phyloP scores from a whole-genome alignment of 768 basidiomycete species.

The Sarcodon aspratus region DNA sequence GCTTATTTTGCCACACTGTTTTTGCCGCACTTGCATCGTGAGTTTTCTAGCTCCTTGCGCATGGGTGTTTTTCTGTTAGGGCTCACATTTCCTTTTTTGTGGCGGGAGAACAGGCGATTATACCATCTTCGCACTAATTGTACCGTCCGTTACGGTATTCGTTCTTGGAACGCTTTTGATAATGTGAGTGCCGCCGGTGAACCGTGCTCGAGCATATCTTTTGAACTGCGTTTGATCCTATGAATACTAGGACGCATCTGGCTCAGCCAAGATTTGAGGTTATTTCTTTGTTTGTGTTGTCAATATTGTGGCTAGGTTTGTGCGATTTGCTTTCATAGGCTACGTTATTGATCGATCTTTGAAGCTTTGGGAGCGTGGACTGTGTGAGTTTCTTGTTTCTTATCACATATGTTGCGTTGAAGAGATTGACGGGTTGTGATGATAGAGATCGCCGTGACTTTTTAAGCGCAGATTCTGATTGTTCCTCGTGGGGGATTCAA shows the following conservation, averaged over 20 bases:
- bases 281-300: slow-evolving; percentile 38
- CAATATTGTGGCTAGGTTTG: slow-evolving; percentile 62
- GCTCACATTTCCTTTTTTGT: not conserved
- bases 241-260: slow-evolving; percentile 4
- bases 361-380: slow-evolving; percentile 71
- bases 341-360: not conserved
- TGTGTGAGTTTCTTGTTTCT: slow-evolving; percentile 31
- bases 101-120: slow-evolving; percentile 41
- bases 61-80: not conserved
- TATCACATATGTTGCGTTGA: not conserved
- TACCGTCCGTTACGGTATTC: slow-evolving; percentile 56
- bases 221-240: not conserved
- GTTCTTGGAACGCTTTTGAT: slow-evolving; percentile 31
- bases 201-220: not conserved
- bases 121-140: slow-evolving; percentile 55
- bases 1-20: slow-evolving; percentile 60
- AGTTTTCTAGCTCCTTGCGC: slow-evolving; percentile 10
- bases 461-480: not conserved
- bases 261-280: slow-evolving; percentile 58
- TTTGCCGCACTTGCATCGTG: slow-evolving; percentile 54
- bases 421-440: slow-evolving; percentile 16
- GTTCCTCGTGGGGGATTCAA: slow-evolving; percentile 19
- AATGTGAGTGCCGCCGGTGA: slow-evolving; percentile 28
- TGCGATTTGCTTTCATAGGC: slow-evolving; percentile 2
- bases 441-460: not conserved